phyloP scores from a whole-genome alignment of 805 yeast species.

The Wickerhamomyces bisporus region DNA sequence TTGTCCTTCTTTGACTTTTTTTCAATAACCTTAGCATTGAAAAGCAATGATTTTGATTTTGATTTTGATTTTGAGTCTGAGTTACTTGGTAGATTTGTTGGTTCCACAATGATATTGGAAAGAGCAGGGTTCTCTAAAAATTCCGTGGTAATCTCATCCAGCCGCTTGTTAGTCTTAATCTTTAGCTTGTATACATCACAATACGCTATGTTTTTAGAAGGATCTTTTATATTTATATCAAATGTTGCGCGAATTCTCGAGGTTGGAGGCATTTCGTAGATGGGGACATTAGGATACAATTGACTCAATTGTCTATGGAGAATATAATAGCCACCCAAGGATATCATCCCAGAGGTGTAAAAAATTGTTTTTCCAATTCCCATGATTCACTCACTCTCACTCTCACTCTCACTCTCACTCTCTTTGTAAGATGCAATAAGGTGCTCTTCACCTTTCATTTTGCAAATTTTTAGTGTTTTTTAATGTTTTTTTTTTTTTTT shows the following conservation, averaged over 20 bases:
- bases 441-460: too few relatives aligned
- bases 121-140: background rate
- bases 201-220: slow-evolving; percentile 12
- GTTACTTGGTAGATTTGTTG: too few relatives aligned
- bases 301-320: slow-evolving; percentile 12
- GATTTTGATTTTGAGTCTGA: background rate
- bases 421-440: too few relatives aligned
- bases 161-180: background rate
- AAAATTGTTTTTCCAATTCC: slow-evolving; percentile 7
- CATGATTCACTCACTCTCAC: background rate
- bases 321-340: slow-evolving; percentile 12
- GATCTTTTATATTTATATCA: slow-evolving; percentile 3
- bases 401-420: background rate
- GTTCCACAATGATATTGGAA: background rate
- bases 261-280: slow-evolving; percentile 14
- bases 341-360: slow-evolving; percentile 7
- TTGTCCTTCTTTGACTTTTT: background rate
- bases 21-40: background rate
- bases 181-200: slow-evolving; percentile 16
- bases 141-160: slow-evolving; percentile 1
- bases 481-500: too few relatives aligned
- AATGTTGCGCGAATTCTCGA: slow-evolving; percentile 10
- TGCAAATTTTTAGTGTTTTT: too few relatives aligned
- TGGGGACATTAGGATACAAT: slow-evolving; percentile 16
- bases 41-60: background rate